Base-by-base conservation (phyloP, 1,139 yeast genomes). In the Candida albicans region DNA sequence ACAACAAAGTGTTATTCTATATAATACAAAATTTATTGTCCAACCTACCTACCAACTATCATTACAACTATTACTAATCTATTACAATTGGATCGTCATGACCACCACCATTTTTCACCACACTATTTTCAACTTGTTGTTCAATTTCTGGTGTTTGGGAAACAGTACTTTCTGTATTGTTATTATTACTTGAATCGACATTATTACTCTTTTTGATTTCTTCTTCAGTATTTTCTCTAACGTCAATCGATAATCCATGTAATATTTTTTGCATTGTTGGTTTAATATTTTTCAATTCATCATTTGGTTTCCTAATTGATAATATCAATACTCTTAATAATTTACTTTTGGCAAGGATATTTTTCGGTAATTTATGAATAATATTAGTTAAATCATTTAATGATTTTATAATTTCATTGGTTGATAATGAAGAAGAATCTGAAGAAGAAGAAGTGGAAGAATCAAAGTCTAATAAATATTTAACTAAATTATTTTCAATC, bases 301-400 rank as follows among this genome's bases (percentile, higher is more conserved):
- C 59, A 5, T 44, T 43, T 7, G 27, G 25, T 46, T 61, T 64
- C 43, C 76, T 61, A 38, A 62, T 58, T 4, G 59, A 55, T 41
- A 68, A 49, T n/a, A 72, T 57, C 46, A 72, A 52, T 22, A 61
- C 63, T 38, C 71, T 57, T 36, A 67, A 58, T 32, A 71, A 47
- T 39, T 58, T 61, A 39, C 73, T 66, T 50, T 64, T 70, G 25
- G 56, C 42, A 9, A 69, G 49, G 2, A 69, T 52, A 15, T 67
- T 54, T 33, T 54, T 53, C 2, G 77, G 77, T 12, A 45, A 30
- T 40, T 57, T 40, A 24, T 53, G 46, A 29, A 53, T 45, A 25
- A 68, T 46, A 36, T 56, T 52, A 22, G 59, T 55, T 8, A 68
- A 47, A 28, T 49, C 48, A 22, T 55, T 52, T 11, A 62, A 47